Conservation (phyloP, 495 filamentous ascomycete genomes). For the Podospora pseudocomata region DNA sequence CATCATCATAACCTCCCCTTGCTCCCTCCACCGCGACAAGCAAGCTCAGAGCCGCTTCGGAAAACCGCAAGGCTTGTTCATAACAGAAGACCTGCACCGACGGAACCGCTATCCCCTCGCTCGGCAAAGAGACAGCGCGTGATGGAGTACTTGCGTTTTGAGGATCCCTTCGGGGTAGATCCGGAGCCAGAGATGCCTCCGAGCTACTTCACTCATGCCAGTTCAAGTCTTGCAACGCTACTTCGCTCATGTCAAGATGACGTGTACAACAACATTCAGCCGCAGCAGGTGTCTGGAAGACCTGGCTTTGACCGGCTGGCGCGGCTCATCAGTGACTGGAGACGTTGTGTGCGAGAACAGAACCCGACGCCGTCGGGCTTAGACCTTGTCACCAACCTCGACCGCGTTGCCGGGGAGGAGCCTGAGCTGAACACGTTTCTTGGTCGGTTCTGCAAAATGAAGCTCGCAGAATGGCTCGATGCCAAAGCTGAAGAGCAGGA, state of each 20-base stretch:
- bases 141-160: background rate
- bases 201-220: background rate
- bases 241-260: background rate
- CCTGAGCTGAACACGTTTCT: conserved; percentile 27
- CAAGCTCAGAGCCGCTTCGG: conserved; percentile 1
- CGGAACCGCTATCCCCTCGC: background rate
- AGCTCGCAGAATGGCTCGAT: conserved; percentile 16
- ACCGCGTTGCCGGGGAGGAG: conserved; percentile 13
- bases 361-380: conserved; percentile 12
- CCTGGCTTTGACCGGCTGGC: conserved; percentile 28
- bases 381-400: conserved; percentile 19
- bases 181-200: background rate
- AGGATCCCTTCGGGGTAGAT: background rate
- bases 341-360: conserved; percentile 7
- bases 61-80: conserved; percentile 21
- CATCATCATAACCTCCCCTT: background rate
- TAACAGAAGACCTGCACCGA: background rate
- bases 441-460: conserved; percentile 27
- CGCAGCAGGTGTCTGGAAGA: conserved; percentile 14
- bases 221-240: background rate
- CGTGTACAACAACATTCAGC: background rate
- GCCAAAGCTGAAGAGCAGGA: background rate
- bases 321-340: conserved; percentile 27
- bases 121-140: conserved; percentile 13
- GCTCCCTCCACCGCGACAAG: background rate